Base-by-base conservation (phyloP, 371 early-diverging fungal genomes). In the Neoconidiobolus thromboides region DNA sequence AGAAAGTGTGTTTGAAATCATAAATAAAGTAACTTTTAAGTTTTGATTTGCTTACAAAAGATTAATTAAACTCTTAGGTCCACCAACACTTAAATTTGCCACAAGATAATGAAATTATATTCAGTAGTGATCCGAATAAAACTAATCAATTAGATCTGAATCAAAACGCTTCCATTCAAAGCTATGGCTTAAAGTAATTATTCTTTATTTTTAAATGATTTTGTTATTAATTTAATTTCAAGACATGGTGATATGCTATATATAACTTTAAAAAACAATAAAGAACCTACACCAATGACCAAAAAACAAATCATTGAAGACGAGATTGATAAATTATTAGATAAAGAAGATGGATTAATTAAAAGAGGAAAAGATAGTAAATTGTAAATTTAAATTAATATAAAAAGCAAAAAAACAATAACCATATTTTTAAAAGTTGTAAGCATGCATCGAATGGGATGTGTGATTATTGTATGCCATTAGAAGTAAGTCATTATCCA, bases 381-480 rank as follows among this genome's bases (percentile, higher is more conserved):
- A 49, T 91, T 95, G 91, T 89, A 79, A 67, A 76, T 41, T 63
- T 41, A 1, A 1, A 58, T 14, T 7, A 4, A 37, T 44, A 15
- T 26, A 26, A 26, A 26, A 26, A 26, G 26, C 26, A 26, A 26
- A 26, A 26, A 26, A 53, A 10, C 14, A 55, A 60, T 10, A 41
- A 59, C 43, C 38, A 10, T 46, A 52, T 37, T 44, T 7, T 42
- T 43, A 61, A 0, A 63, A 87, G 88, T 70, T 96, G 98, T 73
- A 85, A 86, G 55, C 98, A 96, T 67, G 83, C 89, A 5, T 67
- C 70, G 10, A 81, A 85, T 48, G 93, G 91, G 46, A 96, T 96
- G 96, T 98, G 98, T 70, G 93, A 93, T 65, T 94, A 98, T 69
- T 98, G 98, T 68, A 81, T 87, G 83, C 96, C 98, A 2, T 71